phyloP scores from a whole-genome alignment of 1,139 yeast species.

The Blastobotrys niveus region DNA sequence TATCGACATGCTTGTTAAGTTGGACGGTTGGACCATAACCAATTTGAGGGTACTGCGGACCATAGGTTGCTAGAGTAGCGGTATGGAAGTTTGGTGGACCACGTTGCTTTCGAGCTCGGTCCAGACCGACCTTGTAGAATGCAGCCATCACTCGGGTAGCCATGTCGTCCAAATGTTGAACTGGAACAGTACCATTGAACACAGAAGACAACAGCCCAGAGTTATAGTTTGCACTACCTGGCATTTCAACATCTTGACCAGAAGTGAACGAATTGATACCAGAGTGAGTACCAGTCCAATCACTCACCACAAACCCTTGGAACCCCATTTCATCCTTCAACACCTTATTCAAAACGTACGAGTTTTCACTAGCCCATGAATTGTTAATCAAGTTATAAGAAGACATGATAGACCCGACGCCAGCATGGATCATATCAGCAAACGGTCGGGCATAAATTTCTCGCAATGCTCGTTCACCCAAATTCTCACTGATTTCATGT shows the following conservation, averaged over 20 bases:
- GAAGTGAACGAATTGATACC: conserved; percentile 54
- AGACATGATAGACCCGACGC: conserved; percentile 61
- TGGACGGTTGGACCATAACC: conserved; percentile 49
- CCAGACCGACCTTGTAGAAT: conserved; percentile 35
- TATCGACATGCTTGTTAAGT: conserved; percentile 53
- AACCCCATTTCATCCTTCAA: conserved; percentile 60
- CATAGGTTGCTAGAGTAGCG: conserved; percentile 53
- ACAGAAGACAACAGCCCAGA: conserved; percentile 51
- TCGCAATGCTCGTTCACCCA: conserved; percentile 59
- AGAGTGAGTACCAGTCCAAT: conserved; percentile 55
- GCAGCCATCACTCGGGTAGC: conserved; percentile 55
- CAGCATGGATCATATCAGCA: conserved; percentile 57
- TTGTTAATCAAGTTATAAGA: conserved; percentile 55
- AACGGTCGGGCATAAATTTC: conserved; percentile 63
- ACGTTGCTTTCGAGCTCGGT: conserved; percentile 22
- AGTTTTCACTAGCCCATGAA: conserved; percentile 56
- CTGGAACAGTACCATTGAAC: conserved; percentile 52
- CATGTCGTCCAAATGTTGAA: conserved; percentile 56
- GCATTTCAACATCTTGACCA: conserved; percentile 66
- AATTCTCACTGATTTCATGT: conserved; percentile 33
- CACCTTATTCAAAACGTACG: conserved; percentile 49
- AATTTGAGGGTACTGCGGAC: conserved; percentile 44
- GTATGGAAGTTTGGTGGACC: conserved; percentile 50
- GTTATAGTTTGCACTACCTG: conserved; percentile 57
- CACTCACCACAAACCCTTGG: conserved; percentile 61